Evolutionary conservation across 108 stramenopile genomes (phyloP).

Genomic region (Skeletonema marinoi): DNA sequence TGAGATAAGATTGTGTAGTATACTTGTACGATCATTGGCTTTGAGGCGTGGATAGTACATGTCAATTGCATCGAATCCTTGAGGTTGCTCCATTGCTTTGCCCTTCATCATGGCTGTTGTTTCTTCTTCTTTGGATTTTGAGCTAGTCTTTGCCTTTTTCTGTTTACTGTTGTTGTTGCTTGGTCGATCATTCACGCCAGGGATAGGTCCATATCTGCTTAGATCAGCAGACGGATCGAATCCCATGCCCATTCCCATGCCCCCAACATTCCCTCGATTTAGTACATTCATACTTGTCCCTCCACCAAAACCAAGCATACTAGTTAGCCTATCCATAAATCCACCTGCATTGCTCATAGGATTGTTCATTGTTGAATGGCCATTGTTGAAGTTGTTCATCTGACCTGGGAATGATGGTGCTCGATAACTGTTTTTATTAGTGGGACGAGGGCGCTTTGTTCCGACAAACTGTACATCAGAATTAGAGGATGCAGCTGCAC

Average conservation of each 20-base stretch:
- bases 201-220: background rate
- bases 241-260: background rate
- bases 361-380: background rate
- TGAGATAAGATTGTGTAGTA: background rate
- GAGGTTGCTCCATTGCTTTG: conserved; percentile 8
- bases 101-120: conserved; percentile 5
- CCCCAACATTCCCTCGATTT: background rate
- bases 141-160: background rate
- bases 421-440: background rate
- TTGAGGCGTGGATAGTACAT: conserved; percentile 8
- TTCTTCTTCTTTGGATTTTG: background rate
- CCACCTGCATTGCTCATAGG: background rate
- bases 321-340: background rate
- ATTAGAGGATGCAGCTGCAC: background rate
- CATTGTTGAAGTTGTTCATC: conserved; percentile 1
- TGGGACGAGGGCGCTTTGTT: conserved; percentile 3
- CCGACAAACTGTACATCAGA: conserved; percentile 1
- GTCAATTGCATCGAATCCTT: conserved; percentile 6
- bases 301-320: background rate
- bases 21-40: background rate
- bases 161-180: background rate
- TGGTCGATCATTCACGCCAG: background rate
- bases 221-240: background rate
- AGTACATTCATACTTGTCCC: background rate
- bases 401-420: background rate